Conservation (phyloP, 768 basidiomycete genomes). For the Pulveroboletus ravenelii region DNA sequence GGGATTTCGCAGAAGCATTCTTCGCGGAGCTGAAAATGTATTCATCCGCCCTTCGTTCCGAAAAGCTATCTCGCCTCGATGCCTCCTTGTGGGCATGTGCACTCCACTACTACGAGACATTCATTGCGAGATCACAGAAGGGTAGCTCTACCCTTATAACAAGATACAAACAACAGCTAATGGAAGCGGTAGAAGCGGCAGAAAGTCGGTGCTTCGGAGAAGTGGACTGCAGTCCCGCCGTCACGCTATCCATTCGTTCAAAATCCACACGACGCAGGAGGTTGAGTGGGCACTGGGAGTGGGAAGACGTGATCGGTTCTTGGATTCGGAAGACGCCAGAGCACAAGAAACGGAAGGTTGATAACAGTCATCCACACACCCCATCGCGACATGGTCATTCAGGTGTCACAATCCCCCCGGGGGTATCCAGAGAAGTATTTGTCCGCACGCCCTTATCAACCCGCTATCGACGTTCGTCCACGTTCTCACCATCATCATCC, state of each 20-base stretch:
- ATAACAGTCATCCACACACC: background rate
- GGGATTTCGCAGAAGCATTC: slow-evolving; percentile 21
- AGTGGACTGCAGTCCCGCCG: slow-evolving; percentile 12
- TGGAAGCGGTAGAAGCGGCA: slow-evolving; percentile 47
- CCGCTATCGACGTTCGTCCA: background rate
- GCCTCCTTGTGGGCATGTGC: slow-evolving; percentile 51
- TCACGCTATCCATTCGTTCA: slow-evolving; percentile 6
- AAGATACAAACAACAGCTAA: slow-evolving; percentile 37
- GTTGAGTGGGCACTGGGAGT: slow-evolving; percentile 38
- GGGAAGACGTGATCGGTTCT: slow-evolving; percentile 44
- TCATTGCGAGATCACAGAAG: slow-evolving; percentile 20
- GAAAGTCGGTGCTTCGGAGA: slow-evolving; percentile 44
- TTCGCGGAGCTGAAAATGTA: slow-evolving; percentile 21
- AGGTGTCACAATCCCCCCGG: background rate
- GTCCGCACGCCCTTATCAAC: background rate
- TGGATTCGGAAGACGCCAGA: slow-evolving; percentile 40
- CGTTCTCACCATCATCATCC: slow-evolving; percentile 10
- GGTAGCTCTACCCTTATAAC: slow-evolving; percentile 24
- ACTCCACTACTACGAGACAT: slow-evolving; percentile 42
- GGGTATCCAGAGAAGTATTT: background rate
- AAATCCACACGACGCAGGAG: slow-evolving; percentile 8
- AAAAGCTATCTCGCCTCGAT: slow-evolving; percentile 38
- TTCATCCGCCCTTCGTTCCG: slow-evolving; percentile 29
- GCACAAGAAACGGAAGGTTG: slow-evolving; percentile 21
- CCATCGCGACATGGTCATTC: background rate